A percentile compares a stretch with the other conserved stretches of the same genome.
phyloP scores from a whole-genome alignment of 805 yeast species.

The Maudiozyma bulderi region DNA sequence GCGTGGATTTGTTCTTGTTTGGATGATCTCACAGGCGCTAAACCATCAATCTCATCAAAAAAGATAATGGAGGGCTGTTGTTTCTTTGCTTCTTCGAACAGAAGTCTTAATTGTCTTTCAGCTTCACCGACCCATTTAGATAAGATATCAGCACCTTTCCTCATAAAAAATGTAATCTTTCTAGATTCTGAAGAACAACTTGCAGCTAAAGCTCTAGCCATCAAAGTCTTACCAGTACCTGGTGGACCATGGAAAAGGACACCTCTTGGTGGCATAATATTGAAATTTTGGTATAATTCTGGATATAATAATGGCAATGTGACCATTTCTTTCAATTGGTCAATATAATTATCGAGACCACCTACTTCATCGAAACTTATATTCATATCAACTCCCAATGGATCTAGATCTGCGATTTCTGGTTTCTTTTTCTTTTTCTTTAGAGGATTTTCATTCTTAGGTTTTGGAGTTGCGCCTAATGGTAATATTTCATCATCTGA shows the following conservation, averaged over 20 bases:
- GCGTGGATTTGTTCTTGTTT: constrained; percentile 98
- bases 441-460: constrained; percentile 27
- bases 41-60: constrained; percentile 95
- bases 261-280: constrained; percentile 93
- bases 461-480: constrained; percentile 33
- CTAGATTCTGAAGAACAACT: constrained; percentile 77
- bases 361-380: constrained; percentile 82
- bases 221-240: constrained; percentile 95
- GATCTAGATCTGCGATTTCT: constrained; percentile 80
- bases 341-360: constrained; percentile 82
- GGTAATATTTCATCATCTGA: constrained; percentile 54
- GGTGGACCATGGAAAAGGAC: constrained; percentile 98
- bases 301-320: constrained; percentile 88
- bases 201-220: constrained; percentile 97
- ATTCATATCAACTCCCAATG: constrained; percentile 80
- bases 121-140: constrained; percentile 99
- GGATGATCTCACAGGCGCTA: constrained; percentile 95
- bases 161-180: constrained; percentile 92
- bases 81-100: constrained; percentile 92
- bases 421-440: constrained; percentile 37
- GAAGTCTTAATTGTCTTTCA: constrained; percentile 79
- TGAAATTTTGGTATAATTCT: constrained; percentile 80
- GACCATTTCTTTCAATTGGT: constrained; percentile 94
- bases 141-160: constrained; percentile 95
- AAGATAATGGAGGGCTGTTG: constrained; percentile 94